Base-by-base conservation (phyloP, 148 eudicot genomes). In the Rhododendron kiyosumense region DNA sequence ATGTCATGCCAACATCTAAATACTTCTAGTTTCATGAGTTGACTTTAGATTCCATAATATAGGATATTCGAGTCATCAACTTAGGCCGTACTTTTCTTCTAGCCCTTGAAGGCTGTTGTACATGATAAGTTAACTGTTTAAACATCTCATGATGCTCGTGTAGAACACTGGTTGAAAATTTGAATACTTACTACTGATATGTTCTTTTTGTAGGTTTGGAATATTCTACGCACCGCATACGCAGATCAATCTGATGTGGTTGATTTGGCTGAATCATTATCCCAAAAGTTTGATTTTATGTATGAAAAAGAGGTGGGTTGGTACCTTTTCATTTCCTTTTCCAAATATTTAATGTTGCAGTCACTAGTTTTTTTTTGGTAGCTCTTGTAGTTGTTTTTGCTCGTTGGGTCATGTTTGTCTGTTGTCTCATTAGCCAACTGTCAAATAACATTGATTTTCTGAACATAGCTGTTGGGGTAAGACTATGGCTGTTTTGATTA, bases 281-380 rank as follows among this genome's bases (percentile, higher is more conserved):
- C 86, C 41, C 74, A 86, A 20, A 91, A 83, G 63, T 90, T 92
- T 84, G 90, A 89, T 79, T 90, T 63, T 48, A 51, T 91, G 73
- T 92, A 89, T 84, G 90, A 89, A 83, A 79, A 89, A 87, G 94
- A 92, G 94, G 94, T 92, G 81, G 54, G 88, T 86, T 77, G 52
- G n/a, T 85, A 9, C 22, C 81, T 75, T 48, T 49, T 30, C 45
- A 45, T 51, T 74, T 75, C 30, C 61, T 48, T 71, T 82, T 67
- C 34, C 32, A 71, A 71, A 71, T 30, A 71, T 71, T 75, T 75
- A 2, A 75, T 38, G 43, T 74, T 34, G 45, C 18, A 12, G 24
- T 38, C 38, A 17, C 46, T 36, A 45, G 48, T 71, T 30, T n/a
- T 45, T 3, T 24, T 12, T 78, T 32, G 59, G 63, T 32, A 34